phyloP scores from a whole-genome alignment of 768 basidiomycete genomes.

The Boletus sensibilis region DNA sequence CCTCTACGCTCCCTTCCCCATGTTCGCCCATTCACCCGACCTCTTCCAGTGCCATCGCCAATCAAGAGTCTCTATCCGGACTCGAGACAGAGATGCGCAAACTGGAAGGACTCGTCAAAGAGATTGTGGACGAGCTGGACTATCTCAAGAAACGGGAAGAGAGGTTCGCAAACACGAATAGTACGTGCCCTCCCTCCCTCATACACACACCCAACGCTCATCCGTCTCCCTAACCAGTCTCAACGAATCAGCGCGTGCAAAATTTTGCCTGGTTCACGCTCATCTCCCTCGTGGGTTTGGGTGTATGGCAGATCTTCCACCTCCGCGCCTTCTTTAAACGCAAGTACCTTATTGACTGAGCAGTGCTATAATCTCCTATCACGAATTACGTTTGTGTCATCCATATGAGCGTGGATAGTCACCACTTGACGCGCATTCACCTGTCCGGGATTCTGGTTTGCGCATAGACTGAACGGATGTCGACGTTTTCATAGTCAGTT shows the following conservation, averaged over 20 bases:
- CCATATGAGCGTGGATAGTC: background rate
- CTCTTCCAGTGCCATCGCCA: slow-evolving; percentile 83
- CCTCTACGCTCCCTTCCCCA: background rate
- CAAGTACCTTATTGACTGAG: slow-evolving; percentile 87
- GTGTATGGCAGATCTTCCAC: slow-evolving; percentile 94
- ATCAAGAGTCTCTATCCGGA: slow-evolving; percentile 93
- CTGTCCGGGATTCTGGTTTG: background rate
- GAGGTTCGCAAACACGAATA: slow-evolving; percentile 82
- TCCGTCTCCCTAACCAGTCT: slow-evolving; percentile 49
- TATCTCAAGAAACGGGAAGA: slow-evolving; percentile 92
- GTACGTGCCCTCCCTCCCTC: slow-evolving; percentile 47
- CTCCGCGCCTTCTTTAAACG: slow-evolving; percentile 93
- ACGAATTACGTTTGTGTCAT: slow-evolving; percentile 3
- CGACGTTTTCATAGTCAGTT: background rate
- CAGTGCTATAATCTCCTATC: slow-evolving; percentile 8
- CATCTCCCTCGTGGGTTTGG: slow-evolving; percentile 70
- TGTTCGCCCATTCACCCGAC: background rate
- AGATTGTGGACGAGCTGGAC: slow-evolving; percentile 89
- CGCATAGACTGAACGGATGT: background rate
- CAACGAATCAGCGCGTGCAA: slow-evolving; percentile 88
- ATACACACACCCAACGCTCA: background rate
- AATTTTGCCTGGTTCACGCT: slow-evolving; percentile 92
- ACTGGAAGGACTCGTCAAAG: slow-evolving; percentile 90
- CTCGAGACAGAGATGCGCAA: slow-evolving; percentile 99
- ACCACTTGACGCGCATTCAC: background rate